Conservation (phyloP, 164 flowering plant genomes). For the Macadamia tetraphylla region DNA sequence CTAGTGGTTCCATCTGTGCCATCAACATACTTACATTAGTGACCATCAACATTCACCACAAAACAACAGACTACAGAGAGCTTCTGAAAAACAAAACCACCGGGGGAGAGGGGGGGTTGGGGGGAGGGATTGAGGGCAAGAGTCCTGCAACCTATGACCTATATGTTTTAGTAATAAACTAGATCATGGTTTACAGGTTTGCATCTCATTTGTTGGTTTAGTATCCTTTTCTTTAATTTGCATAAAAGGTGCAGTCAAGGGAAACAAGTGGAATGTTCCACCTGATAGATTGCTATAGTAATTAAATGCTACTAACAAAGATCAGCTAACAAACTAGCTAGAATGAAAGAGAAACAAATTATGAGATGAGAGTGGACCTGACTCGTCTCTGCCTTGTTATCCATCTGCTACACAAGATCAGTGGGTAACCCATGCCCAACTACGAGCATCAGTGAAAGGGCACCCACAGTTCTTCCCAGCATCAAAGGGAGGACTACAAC, state of each 20-base stretch:
- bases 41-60: too few relatives aligned
- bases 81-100: not conserved
- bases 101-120: not conserved
- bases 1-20: slow-evolving; percentile 46
- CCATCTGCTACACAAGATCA: slow-evolving; percentile 21
- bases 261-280: not conserved
- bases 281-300: not conserved
- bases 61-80: not conserved
- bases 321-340: not conserved
- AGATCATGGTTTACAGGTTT: too few relatives aligned
- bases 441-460: too few relatives aligned
- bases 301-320: not conserved
- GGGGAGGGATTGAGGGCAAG: too few relatives aligned
- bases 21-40: not conserved
- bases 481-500: too few relatives aligned
- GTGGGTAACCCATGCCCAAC: not conserved
- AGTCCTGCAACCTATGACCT: too few relatives aligned
- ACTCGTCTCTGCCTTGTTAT: slow-evolving; percentile 17
- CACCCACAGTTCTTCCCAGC: too few relatives aligned
- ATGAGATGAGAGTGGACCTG: slow-evolving; percentile 26
- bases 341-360: slow-evolving; percentile 23
- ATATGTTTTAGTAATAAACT: too few relatives aligned
- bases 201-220: too few relatives aligned
- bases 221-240: too few relatives aligned
- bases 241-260: not conserved